Evolutionary conservation across 176 grass and related monocot species (phyloP).

Genomic region (Phoenix dactylifera): DNA sequence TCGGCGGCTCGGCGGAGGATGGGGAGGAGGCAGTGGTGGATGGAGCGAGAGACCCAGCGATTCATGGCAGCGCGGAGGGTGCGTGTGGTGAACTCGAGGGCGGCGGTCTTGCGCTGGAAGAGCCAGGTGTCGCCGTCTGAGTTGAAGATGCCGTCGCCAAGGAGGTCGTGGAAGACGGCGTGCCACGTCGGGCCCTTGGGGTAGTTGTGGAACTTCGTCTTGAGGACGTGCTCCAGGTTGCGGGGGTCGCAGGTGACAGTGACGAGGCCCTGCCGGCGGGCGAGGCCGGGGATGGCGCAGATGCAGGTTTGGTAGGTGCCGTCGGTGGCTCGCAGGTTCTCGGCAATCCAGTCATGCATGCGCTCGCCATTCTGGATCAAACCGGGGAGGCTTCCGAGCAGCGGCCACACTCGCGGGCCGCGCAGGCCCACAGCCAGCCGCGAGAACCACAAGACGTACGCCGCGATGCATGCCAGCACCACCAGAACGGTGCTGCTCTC

Average conservation of each 20-base stretch:
- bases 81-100: slow-evolving; percentile 93
- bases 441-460: slow-evolving; percentile 87
- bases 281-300: slow-evolving; percentile 52
- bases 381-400: slow-evolving; percentile 72
- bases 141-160: slow-evolving; percentile 97
- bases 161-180: slow-evolving; percentile 75
- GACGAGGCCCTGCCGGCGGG: slow-evolving; percentile 55
- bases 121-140: slow-evolving; percentile 87
- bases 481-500: slow-evolving; percentile 33
- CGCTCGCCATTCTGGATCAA: slow-evolving; percentile 63
- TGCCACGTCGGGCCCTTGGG: slow-evolving; percentile 97
- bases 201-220: slow-evolving; percentile 84
- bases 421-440: slow-evolving; percentile 41
- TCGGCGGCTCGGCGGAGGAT: slow-evolving; percentile 42
- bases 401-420: slow-evolving; percentile 71
- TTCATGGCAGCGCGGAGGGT: slow-evolving; percentile 87
- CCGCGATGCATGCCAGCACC: slow-evolving; percentile 10
- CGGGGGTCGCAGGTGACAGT: slow-evolving; percentile 73
- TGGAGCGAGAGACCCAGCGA: slow-evolving; percentile 76
- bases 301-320: slow-evolving; percentile 98
- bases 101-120: slow-evolving; percentile 81
- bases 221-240: slow-evolving; percentile 94
- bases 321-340: slow-evolving; percentile 40
- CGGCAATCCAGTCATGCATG: slow-evolving; percentile 95
- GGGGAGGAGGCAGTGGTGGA: slow-evolving; percentile 60